A percentile compares a stretch with the other conserved stretches of the same genome.
Evolutionary conservation across 139 green algal genomes (phyloP).

Genomic region (Closterium sp.): DNA sequence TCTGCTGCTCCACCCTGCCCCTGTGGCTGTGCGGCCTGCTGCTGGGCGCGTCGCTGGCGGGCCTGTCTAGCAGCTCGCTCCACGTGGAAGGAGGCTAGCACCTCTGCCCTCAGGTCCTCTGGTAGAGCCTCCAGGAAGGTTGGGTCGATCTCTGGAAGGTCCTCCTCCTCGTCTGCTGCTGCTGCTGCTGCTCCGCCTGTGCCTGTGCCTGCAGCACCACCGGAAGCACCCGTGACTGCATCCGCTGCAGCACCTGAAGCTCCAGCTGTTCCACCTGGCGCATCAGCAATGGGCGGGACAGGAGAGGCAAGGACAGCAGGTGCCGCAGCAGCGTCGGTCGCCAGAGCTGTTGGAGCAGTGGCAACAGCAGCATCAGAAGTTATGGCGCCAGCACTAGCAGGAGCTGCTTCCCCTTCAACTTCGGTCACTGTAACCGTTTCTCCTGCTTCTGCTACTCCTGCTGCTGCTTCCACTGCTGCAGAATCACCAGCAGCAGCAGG

Average conservation of each 20-base stretch:
- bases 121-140: constrained; percentile 55
- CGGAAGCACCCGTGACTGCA: not conserved
- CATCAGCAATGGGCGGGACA: too few relatives aligned
- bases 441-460: not conserved
- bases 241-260: not conserved
- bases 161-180: not conserved
- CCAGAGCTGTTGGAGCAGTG: too few relatives aligned
- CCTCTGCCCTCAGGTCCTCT: constrained; percentile 48
- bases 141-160: constrained; percentile 46
- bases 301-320: too few relatives aligned
- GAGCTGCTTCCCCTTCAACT: not conserved
- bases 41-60: not conserved
- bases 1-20: not conserved
- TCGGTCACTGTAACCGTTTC: not conserved
- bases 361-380: not conserved
- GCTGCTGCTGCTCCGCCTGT: not conserved
- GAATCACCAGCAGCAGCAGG: not conserved
- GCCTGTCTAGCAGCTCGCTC: not conserved
- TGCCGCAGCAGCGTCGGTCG: not conserved
- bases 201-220: not conserved
- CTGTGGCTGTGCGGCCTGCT: not conserved
- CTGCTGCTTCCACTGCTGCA: not conserved
- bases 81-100: constrained; percentile 34
- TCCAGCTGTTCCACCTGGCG: too few relatives aligned
- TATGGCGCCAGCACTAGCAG: not conserved